Evolutionary conservation across 805 yeast species (phyloP), one percentile per base, ranked within the genome.

Genomic region (Lipomyces orientalis): DNA sequence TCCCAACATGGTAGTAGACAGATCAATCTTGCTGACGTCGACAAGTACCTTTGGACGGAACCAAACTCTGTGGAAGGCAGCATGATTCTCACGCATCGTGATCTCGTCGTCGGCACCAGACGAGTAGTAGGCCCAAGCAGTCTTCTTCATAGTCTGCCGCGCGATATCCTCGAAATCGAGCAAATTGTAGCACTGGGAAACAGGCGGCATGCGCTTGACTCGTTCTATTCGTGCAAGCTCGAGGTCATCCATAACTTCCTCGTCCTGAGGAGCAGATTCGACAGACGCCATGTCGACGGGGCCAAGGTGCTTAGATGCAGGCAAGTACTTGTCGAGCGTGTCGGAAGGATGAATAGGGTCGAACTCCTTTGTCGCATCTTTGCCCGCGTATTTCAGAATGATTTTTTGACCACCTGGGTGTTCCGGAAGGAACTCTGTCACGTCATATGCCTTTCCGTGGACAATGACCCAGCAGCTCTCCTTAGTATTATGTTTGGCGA

Each of bases 61-160:
- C 80, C 90, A 93, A 62, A 93, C 86, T 37, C 97, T 82, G 75
- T 91, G 97, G 80, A 86, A 94, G 2, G 97, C 96, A 62, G 87
- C 84, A 77, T 93, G 98, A 80, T 94, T 94, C 75, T 93, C 97
- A 73, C 98, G 85, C 75, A 90, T 77, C 1, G 97, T 85, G 73
- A 94, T 86, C 80, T 94, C 98, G 78, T 94, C 98, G 78, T 94
- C 98, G 19, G 97, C 85, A 9, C 94, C 98, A 46, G 93, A 87
- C 3, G 96, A 89, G 77, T 93, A 94, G 79, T 94, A 94, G 14
- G 95, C 95, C 96, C 98, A 91, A 0, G 95, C 98, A 39, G 86
- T 85, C 64, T 86, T 87, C 37, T 91, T 85, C 83, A 94, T 81
- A 43, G 91, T 89, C 67, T 88, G 85, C 61, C 91, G 84, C 2